Conservation (phyloP, 2,329 filamentous ascomycete species). For the Metarhizium humberi region DNA sequence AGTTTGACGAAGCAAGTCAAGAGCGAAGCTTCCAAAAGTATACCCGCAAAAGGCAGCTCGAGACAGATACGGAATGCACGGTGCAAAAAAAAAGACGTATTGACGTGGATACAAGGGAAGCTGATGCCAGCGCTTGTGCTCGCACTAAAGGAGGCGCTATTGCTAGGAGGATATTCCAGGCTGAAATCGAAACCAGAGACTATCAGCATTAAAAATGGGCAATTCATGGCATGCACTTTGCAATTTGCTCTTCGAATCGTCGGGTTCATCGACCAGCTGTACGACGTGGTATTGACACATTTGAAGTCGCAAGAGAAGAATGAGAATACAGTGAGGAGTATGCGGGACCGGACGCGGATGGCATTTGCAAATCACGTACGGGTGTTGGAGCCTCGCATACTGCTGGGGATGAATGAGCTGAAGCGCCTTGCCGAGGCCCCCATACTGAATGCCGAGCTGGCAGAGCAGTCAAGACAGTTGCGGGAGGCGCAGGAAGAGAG, state of each 20-base stretch:
- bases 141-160: conserved; percentile 11
- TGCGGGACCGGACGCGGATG: neutral
- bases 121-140: conserved; percentile 19
- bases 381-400: neutral
- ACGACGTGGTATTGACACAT: neutral
- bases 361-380: neutral
- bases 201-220: neutral
- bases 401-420: neutral
- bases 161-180: conserved; percentile 10
- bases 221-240: conserved; percentile 7
- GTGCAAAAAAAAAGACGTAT: neutral
- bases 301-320: neutral
- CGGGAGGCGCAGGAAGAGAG: conserved; percentile 3
- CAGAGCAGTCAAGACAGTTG: neutral
- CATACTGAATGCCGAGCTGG: neutral
- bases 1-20: neutral
- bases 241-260: conserved; percentile 3
- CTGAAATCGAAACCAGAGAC: neutral
- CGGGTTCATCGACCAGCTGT: conserved; percentile 2
- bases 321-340: no score
- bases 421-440: neutral
- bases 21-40: neutral
- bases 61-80: neutral
- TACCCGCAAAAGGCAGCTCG: neutral
- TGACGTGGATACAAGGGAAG: conserved; percentile 8